Evolutionary conservation across 2,329 filamentous ascomycete genomes (phyloP).

Genomic region (Bipolaris victoriae): DNA sequence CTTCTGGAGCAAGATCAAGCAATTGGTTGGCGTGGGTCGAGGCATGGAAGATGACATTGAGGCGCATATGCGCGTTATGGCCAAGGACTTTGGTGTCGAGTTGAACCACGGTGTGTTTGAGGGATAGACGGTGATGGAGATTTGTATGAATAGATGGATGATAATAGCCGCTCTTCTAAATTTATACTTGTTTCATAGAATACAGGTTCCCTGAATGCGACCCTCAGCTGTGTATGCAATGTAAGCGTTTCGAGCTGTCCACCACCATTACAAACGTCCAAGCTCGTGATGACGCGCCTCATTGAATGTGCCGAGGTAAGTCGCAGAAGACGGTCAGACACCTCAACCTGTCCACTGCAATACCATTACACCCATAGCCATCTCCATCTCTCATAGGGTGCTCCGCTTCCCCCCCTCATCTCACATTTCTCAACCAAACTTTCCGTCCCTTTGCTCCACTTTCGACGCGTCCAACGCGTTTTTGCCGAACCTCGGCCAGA

Average conservation of each 20-base stretch:
- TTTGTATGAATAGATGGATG: background rate
- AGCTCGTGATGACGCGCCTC: constrained; percentile 13
- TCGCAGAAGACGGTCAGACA: too few relatives aligned
- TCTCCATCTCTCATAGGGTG: too few relatives aligned
- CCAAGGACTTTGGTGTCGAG: constrained; percentile 89
- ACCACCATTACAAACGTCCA: background rate
- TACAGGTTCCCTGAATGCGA: background rate
- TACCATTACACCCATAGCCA: too few relatives aligned
- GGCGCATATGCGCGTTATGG: constrained; percentile 82
- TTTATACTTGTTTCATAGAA: background rate
- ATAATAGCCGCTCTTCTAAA: background rate
- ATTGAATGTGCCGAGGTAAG: constrained; percentile 20
- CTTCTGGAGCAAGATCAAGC: constrained; percentile 77
- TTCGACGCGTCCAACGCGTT: too few relatives aligned
- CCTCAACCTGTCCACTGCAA: too few relatives aligned
- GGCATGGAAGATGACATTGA: constrained; percentile 97
- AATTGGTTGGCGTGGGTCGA: constrained; percentile 75
- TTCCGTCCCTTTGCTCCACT: too few relatives aligned
- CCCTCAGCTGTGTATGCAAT: background rate
- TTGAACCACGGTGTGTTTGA: constrained; percentile 88
- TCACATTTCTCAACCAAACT: too few relatives aligned
- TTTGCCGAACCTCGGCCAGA: too few relatives aligned
- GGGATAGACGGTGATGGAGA: constrained; percentile 53
- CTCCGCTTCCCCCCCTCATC: too few relatives aligned
- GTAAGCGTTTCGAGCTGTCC: background rate